Evolutionary conservation across 768 basidiomycete species (phyloP).

Genomic region (Lactarius vividus): DNA sequence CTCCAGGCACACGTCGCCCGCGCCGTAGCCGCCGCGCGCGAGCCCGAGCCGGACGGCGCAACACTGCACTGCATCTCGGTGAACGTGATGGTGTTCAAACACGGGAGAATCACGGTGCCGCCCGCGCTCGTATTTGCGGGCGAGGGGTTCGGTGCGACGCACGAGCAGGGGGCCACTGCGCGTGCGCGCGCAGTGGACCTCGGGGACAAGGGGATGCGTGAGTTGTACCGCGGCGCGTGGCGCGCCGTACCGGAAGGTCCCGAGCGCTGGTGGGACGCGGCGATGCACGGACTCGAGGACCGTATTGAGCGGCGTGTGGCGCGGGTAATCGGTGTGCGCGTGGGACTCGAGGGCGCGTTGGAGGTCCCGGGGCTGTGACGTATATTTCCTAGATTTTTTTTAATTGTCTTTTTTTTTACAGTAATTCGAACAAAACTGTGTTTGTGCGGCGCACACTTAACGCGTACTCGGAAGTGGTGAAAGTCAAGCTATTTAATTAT

Average conservation of each 20-base stretch:
- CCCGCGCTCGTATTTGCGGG: slow-evolving; percentile 58
- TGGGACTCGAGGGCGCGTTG: slow-evolving; percentile 35
- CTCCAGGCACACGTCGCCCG: neutral
- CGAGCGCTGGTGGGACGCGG: slow-evolving; percentile 68
- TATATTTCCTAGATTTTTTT: neutral
- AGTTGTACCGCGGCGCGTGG: slow-evolving; percentile 61
- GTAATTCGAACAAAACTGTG: neutral
- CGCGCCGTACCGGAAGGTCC: slow-evolving; percentile 47
- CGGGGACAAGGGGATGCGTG: slow-evolving; percentile 41
- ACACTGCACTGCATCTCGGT: slow-evolving; percentile 61
- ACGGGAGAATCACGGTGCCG: slow-evolving; percentile 69
- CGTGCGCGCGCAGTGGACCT: slow-evolving; percentile 33
- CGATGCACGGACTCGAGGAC: slow-evolving; percentile 43
- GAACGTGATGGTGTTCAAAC: slow-evolving; percentile 66
- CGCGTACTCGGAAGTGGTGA: too few species aligned
- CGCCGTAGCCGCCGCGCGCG: slow-evolving; percentile 18
- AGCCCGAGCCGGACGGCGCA: slow-evolving; percentile 52
- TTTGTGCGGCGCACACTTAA: too few species aligned
- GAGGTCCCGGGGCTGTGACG: neutral
- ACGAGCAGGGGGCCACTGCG: slow-evolving; percentile 15
- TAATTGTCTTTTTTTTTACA: neutral
- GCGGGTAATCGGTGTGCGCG: slow-evolving; percentile 32
- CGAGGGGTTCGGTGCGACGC: slow-evolving; percentile 50
- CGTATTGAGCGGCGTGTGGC: slow-evolving; percentile 31
- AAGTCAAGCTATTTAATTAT: too few species aligned